These are phyloP conservation scores for Cunninghamia lanceolata DNA, from an alignment of 75 land plant species.

Conservation along the genomic window DNA sequence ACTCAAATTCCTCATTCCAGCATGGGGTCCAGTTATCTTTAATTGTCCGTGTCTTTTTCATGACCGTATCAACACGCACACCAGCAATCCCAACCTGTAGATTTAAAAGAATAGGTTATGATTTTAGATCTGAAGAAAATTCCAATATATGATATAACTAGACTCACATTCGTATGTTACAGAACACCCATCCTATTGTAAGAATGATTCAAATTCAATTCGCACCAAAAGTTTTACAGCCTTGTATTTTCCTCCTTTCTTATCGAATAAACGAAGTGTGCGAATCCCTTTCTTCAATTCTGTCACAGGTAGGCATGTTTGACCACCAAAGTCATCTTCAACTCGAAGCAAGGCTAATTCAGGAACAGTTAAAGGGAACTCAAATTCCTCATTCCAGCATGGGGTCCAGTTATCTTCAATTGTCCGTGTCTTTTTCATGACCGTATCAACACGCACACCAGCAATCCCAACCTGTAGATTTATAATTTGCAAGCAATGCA, in stretches of 20 bases:
- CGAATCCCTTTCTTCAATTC: conserved; percentile 73
- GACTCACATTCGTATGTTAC: neutral
- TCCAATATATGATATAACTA: neutral
- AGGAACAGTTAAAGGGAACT: conserved; percentile 65
- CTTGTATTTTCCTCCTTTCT: conserved; percentile 51
- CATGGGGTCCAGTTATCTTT: no score
- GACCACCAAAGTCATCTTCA: conserved; percentile 85
- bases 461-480: conserved; percentile 67
- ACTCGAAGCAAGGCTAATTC: conserved; percentile 75
- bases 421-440: conserved; percentile 57
- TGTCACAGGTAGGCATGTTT: conserved; percentile 70
- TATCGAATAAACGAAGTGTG: conserved; percentile 50
- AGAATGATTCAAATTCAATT: conserved; percentile 24
- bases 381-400: conserved; percentile 66
- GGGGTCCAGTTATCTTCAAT: conserved; percentile 72
- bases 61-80: no score
- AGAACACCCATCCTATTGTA: neutral
- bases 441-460: conserved; percentile 64
- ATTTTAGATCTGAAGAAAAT: neutral
- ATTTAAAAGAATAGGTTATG: neutral
- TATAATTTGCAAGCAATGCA: neutral
- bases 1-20: no score
- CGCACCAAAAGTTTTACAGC: conserved; percentile 63
- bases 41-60: no score
- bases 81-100: no score